Evolutionary conservation across 1,284 basidiomycete genomes (phyloP).

Genomic region (Coniophora puteana): DNA sequence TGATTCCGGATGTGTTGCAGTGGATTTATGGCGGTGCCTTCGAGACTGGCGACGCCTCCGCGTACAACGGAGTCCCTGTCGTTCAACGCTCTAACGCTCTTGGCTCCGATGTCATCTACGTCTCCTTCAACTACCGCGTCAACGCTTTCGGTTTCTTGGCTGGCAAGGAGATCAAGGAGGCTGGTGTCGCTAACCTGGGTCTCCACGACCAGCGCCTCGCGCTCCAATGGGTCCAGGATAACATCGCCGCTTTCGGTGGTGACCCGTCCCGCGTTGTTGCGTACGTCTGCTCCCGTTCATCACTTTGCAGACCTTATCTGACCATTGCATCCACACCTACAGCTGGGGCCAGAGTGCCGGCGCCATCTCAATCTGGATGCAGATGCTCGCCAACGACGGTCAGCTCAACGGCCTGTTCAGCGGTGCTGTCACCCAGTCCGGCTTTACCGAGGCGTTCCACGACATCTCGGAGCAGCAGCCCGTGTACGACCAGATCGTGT

Average conservation of each 20-base stretch:
- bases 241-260: conserved; percentile 26
- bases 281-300: not conserved
- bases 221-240: conserved; percentile 22
- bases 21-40: conserved; percentile 9
- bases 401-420: conserved; percentile 16
- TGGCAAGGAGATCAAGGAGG: conserved; percentile 4
- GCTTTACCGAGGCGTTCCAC: conserved; percentile 2
- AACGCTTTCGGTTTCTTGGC: conserved; percentile 9
- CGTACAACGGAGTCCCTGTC: conserved; percentile 4
- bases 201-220: conserved; percentile 20
- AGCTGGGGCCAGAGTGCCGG: conserved; percentile 44
- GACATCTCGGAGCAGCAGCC: conserved; percentile 3
- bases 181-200: conserved; percentile 7
- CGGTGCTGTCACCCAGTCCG: conserved; percentile 12
- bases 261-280: conserved; percentile 7
- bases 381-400: conserved; percentile 22
- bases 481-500: conserved; percentile 6
- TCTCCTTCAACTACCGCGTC: conserved; percentile 9
- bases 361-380: conserved; percentile 28
- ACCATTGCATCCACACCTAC: not conserved
- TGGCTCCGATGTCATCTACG: conserved; percentile 7
- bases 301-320: not conserved
- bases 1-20: not conserved
- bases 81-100: conserved; percentile 3
- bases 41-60: conserved; percentile 8